These are phyloP conservation scores for Fraxinus latifolia DNA, from an alignment of 305 asterid species.

Conservation along the genomic window DNA sequence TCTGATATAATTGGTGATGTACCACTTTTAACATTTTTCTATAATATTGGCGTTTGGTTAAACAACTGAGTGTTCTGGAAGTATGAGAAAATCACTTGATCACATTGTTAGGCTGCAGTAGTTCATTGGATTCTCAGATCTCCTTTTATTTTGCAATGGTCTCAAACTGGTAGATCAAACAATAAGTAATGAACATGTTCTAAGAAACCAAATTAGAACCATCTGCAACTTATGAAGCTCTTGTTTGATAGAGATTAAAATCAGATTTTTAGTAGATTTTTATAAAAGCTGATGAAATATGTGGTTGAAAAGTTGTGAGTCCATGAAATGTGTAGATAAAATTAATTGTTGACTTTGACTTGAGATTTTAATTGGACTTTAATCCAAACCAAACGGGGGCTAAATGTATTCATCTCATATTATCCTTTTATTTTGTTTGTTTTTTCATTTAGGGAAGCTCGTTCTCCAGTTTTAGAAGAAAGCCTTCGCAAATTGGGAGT, in stretches of 20 bases:
- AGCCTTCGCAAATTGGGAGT: conserved; percentile 94
- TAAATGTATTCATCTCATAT: not conserved
- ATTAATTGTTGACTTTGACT: too few relatives aligned
- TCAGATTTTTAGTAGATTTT: too few relatives aligned
- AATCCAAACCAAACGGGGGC: too few relatives aligned
- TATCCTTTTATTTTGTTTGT: not conserved
- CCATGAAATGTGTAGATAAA: too few relatives aligned
- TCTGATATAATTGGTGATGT: not conserved
- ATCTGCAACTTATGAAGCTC: conserved; percentile 7
- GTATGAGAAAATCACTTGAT: not conserved
- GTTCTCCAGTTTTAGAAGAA: conserved; percentile 84
- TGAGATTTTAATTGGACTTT: too few relatives aligned
- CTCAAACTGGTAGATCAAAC: conserved; percentile 1
- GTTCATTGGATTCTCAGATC: not conserved
- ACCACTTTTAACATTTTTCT: not conserved
- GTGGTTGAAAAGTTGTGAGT: too few relatives aligned
- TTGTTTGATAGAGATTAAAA: too few relatives aligned
- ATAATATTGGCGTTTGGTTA: not conserved
- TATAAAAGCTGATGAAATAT: too few relatives aligned
- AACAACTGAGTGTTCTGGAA: not conserved
- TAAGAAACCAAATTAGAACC: not conserved
- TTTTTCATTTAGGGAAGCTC: conserved; percentile 61
- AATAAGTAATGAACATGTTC: conserved; percentile 3
- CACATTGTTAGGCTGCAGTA: not conserved
- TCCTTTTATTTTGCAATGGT: conserved; percentile 10